These are phyloP conservation scores for Clarireedia sp. DNA, from an alignment of 2,329 filamentous ascomycete species.

Conservation along the genomic window DNA sequence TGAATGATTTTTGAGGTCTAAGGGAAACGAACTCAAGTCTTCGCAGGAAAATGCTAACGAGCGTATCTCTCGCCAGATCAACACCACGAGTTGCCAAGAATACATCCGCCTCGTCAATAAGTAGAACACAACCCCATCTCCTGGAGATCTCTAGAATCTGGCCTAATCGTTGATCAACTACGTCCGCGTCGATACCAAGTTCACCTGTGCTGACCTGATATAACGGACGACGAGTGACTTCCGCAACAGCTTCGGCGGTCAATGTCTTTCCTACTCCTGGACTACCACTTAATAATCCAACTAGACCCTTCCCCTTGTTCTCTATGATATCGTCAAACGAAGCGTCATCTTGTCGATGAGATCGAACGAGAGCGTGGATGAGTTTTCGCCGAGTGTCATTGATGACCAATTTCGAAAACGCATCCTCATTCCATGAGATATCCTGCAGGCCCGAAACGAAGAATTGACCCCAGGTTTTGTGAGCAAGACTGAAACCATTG, in stretches of 20 bases:
- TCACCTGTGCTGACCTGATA: conserved; percentile 3
- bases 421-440: conserved; percentile 2
- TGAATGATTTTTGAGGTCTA: background rate
- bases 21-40: background rate
- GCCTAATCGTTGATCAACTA: background rate
- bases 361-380: background rate
- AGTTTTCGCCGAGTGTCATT: background rate
- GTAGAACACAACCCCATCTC: conserved; percentile 2
- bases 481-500: background rate
- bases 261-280: conserved; percentile 6
- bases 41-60: conserved; percentile 2
- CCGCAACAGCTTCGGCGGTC: conserved; percentile 6
- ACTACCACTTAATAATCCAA: background rate
- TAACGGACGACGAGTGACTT: background rate
- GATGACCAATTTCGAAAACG: background rate
- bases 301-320: conserved; percentile 4
- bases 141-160: background rate
- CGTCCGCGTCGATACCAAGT: background rate
- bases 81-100: background rate
- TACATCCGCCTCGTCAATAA: conserved; percentile 6
- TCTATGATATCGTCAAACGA: conserved; percentile 4
- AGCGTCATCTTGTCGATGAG: background rate
- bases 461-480: conserved; percentile 1
- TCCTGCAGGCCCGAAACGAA: background rate
- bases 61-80: background rate